Conservation (phyloP, 2,329 filamentous ascomycete species). For the Tolypocladium endophyticum region DNA sequence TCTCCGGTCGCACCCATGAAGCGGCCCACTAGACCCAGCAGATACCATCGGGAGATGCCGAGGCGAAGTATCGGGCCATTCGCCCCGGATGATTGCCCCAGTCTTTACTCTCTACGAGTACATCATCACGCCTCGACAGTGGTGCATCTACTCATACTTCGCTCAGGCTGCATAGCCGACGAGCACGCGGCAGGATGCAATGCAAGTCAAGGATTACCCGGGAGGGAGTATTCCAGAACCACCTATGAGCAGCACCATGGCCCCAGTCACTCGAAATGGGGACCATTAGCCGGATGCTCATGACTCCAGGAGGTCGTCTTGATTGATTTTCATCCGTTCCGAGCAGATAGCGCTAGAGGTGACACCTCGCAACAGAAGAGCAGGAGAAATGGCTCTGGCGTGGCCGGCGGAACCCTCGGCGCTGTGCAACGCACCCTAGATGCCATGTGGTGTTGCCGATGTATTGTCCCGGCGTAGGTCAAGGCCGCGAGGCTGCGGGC, state of each 20-base stretch:
- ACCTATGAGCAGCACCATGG: neutral
- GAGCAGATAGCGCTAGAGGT: neutral
- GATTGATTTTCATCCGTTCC: neutral
- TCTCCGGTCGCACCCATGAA: conserved; percentile 1
- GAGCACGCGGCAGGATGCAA: neutral
- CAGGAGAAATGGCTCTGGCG: neutral
- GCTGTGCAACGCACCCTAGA: neutral
- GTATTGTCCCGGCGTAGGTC: neutral
- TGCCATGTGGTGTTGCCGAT: neutral
- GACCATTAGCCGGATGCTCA: neutral
- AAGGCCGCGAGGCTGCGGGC: neutral
- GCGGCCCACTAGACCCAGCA: neutral
- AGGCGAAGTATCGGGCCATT: conserved; percentile 1
- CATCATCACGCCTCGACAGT: neutral
- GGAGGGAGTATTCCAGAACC: neutral
- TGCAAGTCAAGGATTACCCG: neutral
- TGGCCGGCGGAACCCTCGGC: neutral
- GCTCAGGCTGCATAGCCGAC: neutral
- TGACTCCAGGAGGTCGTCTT: neutral
- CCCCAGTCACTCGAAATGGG: too few relatives aligned
- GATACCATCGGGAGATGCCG: conserved; percentile 5
- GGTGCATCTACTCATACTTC: neutral
- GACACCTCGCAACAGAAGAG: neutral
- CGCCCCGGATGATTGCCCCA: neutral
- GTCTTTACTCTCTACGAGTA: neutral